Base-by-base conservation (phyloP, 257 asterid species). In the Jacaranda mimosifolia region DNA sequence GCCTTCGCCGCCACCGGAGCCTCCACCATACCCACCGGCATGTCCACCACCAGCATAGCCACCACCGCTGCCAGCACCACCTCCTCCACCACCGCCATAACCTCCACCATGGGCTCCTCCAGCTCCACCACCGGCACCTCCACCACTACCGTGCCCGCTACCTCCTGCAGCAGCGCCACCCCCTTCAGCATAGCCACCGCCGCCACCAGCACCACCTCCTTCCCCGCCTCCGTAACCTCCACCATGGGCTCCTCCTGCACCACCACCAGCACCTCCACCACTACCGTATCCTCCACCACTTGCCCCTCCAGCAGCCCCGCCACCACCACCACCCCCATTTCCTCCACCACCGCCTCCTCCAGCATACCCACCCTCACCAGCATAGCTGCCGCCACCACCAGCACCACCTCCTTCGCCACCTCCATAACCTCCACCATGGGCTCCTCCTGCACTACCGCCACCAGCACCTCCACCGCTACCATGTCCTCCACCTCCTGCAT, bases 341-440 rank as follows among this genome's bases (percentile, higher is more conserved):
- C 85, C 89, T 9, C 90, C 90, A 9, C 82, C 85, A 0, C 94
- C 96, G 3, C 79, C 78, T 13, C 90, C 92, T 9, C 84, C 89
- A 18, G 79, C 85, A 39, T 80, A 77, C 38, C 49, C 86, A 6
- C 77, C 83, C 0, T 86, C 88, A 2, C 60, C 83, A 9, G 82
- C 87, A 60, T 67, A 83, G 3, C 86, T 89, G 0, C 86, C 91
- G 3, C 89, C 96, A 0, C 92, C 93, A 0, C 97, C 93, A 0
- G 64, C 71, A 13, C 92, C 91, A 0, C 80, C 90, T 39, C 94
- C 91, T 71, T 75, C 86, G 4, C 92, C 90, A 0, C 89, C 84
- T 0, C 87, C 89, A 68, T 84, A 84, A 19, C 84, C 92, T 19
- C 91, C 89, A 4, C 89, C 94, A 70, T 86, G 86, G 11, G 70